phyloP scores from a whole-genome alignment of 495 filamentous ascomycete genomes.

The Penicillium pancosmium region DNA sequence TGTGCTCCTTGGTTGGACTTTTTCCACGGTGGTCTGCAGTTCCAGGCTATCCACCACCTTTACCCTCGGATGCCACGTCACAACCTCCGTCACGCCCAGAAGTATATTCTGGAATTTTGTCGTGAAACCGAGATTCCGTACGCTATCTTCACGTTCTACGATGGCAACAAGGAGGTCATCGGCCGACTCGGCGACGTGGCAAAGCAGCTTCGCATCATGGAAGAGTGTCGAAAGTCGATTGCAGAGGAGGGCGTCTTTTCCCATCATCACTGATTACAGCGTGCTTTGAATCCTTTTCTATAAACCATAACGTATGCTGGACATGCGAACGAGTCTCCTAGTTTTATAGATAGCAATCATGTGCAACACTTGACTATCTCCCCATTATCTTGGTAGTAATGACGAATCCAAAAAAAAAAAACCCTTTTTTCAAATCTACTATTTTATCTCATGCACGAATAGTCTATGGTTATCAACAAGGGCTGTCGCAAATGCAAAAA shows the following conservation, averaged over 20 bases:
- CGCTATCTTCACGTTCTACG: constrained; percentile 89
- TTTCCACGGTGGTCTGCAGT: constrained; percentile 94
- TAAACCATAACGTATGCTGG: constrained; percentile 11
- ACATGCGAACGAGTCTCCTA: constrained; percentile 14
- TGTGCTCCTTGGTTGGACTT: constrained; percentile 96
- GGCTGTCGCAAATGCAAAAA: constrained; percentile 14
- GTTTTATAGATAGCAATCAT: constrained; percentile 8
- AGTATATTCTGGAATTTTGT: constrained; percentile 86
- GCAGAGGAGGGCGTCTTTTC: constrained; percentile 44
- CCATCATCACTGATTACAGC: constrained; percentile 24
- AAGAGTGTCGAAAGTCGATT: constrained; percentile 76
- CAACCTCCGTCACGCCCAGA: constrained; percentile 83
- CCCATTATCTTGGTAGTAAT: constrained; percentile 12
- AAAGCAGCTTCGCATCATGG: constrained; percentile 82
- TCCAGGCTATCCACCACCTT: constrained; percentile 94
- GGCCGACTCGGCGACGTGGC: constrained; percentile 81
- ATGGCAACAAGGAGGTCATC: constrained; percentile 89
- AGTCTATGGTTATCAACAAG: constrained; percentile 13
- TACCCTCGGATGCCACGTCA: constrained; percentile 94
- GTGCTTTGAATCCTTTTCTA: not conserved
- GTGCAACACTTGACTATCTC: not conserved
- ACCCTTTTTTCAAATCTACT: not conserved
- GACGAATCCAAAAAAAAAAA: constrained; percentile 19
- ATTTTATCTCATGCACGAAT: constrained; percentile 1
- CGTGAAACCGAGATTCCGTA: constrained; percentile 91